Conservation (phyloP, 306 rosid species). For the Ammopiptanthus mongolicus region DNA sequence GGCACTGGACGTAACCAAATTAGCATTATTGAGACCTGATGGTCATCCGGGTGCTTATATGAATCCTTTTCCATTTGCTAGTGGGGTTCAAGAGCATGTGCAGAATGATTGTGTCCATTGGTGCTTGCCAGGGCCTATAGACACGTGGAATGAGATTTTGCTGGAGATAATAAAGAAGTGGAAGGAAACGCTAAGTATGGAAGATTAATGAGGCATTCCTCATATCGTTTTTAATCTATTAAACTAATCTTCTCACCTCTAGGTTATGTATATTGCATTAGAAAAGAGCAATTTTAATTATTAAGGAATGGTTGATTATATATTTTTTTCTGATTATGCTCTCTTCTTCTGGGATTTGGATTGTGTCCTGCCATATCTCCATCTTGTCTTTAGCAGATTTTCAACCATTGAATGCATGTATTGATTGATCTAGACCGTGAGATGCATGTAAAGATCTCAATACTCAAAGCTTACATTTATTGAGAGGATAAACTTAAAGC, state of each 20-base stretch:
- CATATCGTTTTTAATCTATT: no score
- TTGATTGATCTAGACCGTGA: no score
- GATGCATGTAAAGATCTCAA: no score
- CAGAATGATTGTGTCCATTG: constrained; percentile 84
- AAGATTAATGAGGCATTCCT: not conserved
- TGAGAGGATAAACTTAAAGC: no score
- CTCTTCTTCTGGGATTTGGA: no score
- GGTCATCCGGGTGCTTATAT: constrained; percentile 82
- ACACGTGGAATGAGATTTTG: constrained; percentile 78
- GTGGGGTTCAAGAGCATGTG: constrained; percentile 35
- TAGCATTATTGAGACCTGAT: constrained; percentile 58
- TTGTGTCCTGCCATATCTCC: no score
- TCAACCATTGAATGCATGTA: no score
- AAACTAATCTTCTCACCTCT: no score
- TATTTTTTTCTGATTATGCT: not conserved
- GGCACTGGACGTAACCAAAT: constrained; percentile 24
- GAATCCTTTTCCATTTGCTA: constrained; percentile 51
- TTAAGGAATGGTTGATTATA: not conserved
- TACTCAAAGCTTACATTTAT: no score
- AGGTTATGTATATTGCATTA: not conserved
- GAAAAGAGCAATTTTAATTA: not conserved
- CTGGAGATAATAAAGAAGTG: constrained; percentile 42
- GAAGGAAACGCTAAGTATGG: no score
- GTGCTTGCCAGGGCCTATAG: constrained; percentile 84
- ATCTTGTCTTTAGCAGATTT: no score